Conservation (phyloP, 768 basidiomycete genomes). For the Tulasnella sp. region DNA sequence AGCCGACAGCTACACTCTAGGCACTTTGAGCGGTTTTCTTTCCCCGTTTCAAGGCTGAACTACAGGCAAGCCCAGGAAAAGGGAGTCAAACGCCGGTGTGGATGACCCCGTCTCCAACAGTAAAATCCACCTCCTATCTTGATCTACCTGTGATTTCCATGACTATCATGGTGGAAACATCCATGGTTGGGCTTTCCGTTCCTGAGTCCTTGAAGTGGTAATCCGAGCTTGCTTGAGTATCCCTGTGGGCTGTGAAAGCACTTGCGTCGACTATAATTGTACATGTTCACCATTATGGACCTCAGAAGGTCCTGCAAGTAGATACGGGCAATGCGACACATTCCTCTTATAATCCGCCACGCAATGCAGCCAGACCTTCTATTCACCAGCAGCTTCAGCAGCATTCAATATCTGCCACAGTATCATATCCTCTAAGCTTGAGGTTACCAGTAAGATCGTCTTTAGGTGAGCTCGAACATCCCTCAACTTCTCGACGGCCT, state of each 20-base stretch:
- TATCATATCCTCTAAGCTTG: not conserved
- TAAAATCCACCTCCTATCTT: too few relatives aligned
- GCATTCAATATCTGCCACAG: not conserved
- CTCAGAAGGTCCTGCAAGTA: not conserved
- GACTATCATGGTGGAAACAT: too few relatives aligned
- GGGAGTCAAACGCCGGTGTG: too few relatives aligned
- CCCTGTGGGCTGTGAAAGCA: not conserved
- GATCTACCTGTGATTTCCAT: too few relatives aligned
- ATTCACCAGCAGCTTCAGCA: not conserved
- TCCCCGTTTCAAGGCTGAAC: too few relatives aligned
- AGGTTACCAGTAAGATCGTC: not conserved
- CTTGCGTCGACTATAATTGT: not conserved
- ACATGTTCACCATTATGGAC: not conserved
- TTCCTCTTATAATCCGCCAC: not conserved
- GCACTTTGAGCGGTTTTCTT: too few relatives aligned
- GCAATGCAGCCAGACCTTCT: not conserved
- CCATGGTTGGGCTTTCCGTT: not conserved
- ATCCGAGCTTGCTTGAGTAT: not conserved
- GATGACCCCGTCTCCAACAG: too few relatives aligned
- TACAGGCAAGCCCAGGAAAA: too few relatives aligned
- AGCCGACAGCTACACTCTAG: too few relatives aligned
- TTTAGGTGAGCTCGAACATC: not conserved
- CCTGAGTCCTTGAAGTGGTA: not conserved
- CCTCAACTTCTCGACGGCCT: not conserved
- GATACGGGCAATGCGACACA: not conserved